These are phyloP conservation scores for Ogataea sp. DNA, from an alignment of 805 yeast genomes.

Conservation along the genomic window DNA sequence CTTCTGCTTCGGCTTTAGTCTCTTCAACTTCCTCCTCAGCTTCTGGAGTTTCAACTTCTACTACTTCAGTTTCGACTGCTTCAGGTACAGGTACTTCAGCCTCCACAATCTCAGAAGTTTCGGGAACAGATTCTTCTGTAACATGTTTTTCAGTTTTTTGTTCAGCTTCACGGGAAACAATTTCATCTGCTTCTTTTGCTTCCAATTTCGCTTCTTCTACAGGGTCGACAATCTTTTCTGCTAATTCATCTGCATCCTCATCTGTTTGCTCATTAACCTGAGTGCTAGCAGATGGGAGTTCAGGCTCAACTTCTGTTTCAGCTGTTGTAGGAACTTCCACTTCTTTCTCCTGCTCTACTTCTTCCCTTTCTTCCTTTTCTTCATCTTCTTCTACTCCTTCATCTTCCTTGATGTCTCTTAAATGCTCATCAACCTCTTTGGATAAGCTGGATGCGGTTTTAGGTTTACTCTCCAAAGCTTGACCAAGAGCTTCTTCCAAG, in stretches of 20 bases:
- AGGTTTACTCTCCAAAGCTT: slow-evolving; percentile 28
- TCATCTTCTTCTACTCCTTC: slow-evolving; percentile 15
- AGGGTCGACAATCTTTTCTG: slow-evolving; percentile 2
- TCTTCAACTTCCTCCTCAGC: slow-evolving; percentile 4
- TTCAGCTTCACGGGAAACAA: too few relatives aligned
- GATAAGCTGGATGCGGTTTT: not conserved
- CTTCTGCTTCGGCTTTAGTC: slow-evolving; percentile 3
- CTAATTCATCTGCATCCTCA: not conserved
- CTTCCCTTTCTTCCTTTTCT: slow-evolving; percentile 2
- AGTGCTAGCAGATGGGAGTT: too few relatives aligned
- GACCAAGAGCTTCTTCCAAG: slow-evolving; percentile 41
- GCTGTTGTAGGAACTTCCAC: slow-evolving; percentile 4
- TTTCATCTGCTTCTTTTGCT: too few relatives aligned
- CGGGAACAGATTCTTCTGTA: slow-evolving; percentile 2
- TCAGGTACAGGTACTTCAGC: not conserved
- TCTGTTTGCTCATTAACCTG: too few relatives aligned
- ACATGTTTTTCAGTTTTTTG: not conserved
- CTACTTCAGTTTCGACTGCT: slow-evolving; percentile 2
- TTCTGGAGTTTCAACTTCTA: not conserved
- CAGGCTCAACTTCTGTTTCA: slow-evolving; percentile 2
- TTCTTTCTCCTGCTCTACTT: slow-evolving; percentile 6
- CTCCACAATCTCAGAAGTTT: slow-evolving; percentile 4
- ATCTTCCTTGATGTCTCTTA: slow-evolving; percentile 12
- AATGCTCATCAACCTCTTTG: not conserved
- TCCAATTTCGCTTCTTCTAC: too few relatives aligned